Conservation (phyloP, 805 yeast species). For the Wickerhamomyces alni region DNA sequence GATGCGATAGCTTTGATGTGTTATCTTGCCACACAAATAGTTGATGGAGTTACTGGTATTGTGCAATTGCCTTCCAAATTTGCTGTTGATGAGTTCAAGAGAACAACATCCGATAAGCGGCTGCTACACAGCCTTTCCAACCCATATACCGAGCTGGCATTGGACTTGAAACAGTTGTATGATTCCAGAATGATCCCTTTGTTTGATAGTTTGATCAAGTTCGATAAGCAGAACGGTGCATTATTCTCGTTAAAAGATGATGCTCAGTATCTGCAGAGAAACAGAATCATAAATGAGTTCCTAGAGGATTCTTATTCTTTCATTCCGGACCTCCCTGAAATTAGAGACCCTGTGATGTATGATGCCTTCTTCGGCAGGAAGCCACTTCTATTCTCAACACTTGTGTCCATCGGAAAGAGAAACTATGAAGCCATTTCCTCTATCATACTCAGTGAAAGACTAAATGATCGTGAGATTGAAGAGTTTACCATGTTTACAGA, state of each 20-base stretch:
- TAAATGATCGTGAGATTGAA: conserved; percentile 4
- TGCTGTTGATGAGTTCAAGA: conserved; percentile 4
- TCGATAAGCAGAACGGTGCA: not conserved
- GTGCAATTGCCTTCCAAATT: conserved; percentile 3
- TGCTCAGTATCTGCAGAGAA: not conserved
- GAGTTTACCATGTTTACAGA: conserved; percentile 2
- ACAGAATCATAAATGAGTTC: not conserved
- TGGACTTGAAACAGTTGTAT: conserved; percentile 3
- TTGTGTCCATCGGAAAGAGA: conserved; percentile 3
- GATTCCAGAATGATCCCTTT: conserved; percentile 3
- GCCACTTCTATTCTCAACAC: not conserved
- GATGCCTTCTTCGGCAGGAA: conserved; percentile 1
- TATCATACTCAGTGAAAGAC: conserved; percentile 3
- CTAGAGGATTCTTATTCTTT: conserved; percentile 1
- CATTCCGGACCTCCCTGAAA: not conserved
- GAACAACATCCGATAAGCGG: not conserved
- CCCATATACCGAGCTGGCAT: conserved; percentile 3
- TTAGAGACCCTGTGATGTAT: not conserved
- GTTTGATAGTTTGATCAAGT: conserved; percentile 1
- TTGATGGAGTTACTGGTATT: conserved; percentile 2
- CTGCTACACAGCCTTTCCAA: conserved; percentile 2
- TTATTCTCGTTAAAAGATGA: not conserved
- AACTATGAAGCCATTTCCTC: conserved; percentile 1
- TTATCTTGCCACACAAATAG: not conserved
- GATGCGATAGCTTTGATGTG: conserved; percentile 2